A percentile compares a stretch with the other conserved stretches of the same genome.
phyloP scores from a whole-genome alignment of 352 stramenopile genomes.

The Phytophthora vignae region DNA sequence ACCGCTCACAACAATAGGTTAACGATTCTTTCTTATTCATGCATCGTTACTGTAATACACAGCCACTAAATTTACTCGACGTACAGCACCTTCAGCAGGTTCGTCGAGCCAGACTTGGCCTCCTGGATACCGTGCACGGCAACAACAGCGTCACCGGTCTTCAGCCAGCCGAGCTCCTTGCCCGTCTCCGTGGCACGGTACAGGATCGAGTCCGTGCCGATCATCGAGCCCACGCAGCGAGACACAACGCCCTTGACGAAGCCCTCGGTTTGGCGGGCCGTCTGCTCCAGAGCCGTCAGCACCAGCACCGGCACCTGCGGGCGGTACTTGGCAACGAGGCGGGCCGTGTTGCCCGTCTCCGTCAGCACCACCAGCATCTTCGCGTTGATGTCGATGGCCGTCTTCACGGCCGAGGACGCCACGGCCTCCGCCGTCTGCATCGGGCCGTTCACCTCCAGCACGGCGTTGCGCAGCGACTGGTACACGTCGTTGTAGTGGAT shows the following conservation, averaged over 20 bases:
- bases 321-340: slow-evolving; percentile 40
- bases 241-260: slow-evolving; percentile 64
- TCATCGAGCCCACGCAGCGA: slow-evolving; percentile 79
- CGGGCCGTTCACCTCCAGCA: slow-evolving; percentile 57
- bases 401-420: slow-evolving; percentile 97
- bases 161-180: slow-evolving; percentile 87
- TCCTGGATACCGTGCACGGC: slow-evolving; percentile 90
- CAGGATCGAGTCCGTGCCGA: slow-evolving; percentile 89
- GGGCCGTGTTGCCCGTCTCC: slow-evolving; percentile 94
- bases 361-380: slow-evolving; percentile 97
- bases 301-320: slow-evolving; percentile 56
- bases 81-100: slow-evolving; percentile 91
- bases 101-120: slow-evolving; percentile 83
- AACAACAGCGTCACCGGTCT: slow-evolving; percentile 87
- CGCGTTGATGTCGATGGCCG: slow-evolving; percentile 95
- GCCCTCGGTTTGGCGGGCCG: slow-evolving; percentile 61
- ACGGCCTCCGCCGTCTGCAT: slow-evolving; percentile 93
- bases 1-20: too few relatives aligned
- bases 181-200: slow-evolving; percentile 82
- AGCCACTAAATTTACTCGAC: slow-evolving; percentile 56
- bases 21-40: slow-evolving; percentile 14
- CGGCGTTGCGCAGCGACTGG: slow-evolving; percentile 71
- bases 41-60: slow-evolving; percentile 12
- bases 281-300: slow-evolving; percentile 55
- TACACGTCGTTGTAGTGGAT: slow-evolving; percentile 92